Percentiles rank a stretch among this genome's conserved stretches.
phyloP scores from a whole-genome alignment of 2,329 filamentous ascomycete genomes.

The Cordyceps pruinosa region DNA sequence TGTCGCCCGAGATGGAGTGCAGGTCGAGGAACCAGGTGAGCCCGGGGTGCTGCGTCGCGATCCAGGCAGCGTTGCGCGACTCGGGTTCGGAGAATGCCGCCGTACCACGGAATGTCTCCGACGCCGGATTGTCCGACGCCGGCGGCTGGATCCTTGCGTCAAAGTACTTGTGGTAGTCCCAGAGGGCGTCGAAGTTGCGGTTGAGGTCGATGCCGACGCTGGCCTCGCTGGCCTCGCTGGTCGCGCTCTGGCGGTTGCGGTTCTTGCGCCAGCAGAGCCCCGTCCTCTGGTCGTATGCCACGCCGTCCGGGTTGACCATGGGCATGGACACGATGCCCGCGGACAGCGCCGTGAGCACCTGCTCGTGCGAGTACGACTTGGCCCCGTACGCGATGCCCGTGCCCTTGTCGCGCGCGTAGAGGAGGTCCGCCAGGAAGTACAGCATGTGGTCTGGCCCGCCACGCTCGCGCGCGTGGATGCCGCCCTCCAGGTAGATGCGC shows the following conservation, averaged over 20 bases:
- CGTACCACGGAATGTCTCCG: constrained; percentile 44
- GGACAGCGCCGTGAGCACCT: constrained; percentile 45
- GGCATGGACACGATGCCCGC: constrained; percentile 48
- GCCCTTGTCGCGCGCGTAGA: constrained; percentile 43
- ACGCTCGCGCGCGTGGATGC: constrained; percentile 51
- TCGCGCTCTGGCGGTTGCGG: constrained; percentile 37
- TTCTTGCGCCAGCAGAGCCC: constrained; percentile 51
- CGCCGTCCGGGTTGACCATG: constrained; percentile 48
- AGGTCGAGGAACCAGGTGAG: constrained; percentile 53
- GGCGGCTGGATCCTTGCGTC: constrained; percentile 32
- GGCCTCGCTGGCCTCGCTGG: constrained; percentile 17
- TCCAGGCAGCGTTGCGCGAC: constrained; percentile 46
- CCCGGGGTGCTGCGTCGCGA: constrained; percentile 41
- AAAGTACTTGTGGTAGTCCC: constrained; percentile 44
- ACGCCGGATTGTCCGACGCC: constrained; percentile 31
- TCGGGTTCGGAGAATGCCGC: constrained; percentile 49
- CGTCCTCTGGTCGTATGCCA: constrained; percentile 43
- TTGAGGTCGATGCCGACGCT: constrained; percentile 46
- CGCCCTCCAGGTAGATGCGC: constrained; percentile 45
- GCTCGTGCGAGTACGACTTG: constrained; percentile 42
- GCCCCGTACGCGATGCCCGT: constrained; percentile 45
- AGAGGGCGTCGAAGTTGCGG: constrained; percentile 52
- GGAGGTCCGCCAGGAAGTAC: constrained; percentile 51
- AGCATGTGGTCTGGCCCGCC: constrained; percentile 49
- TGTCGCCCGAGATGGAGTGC: constrained; percentile 44